These are phyloP conservation scores for Funneliformis mosseae DNA, from an alignment of 192 early-diverging fungal genomes.

Conservation along the genomic window DNA sequence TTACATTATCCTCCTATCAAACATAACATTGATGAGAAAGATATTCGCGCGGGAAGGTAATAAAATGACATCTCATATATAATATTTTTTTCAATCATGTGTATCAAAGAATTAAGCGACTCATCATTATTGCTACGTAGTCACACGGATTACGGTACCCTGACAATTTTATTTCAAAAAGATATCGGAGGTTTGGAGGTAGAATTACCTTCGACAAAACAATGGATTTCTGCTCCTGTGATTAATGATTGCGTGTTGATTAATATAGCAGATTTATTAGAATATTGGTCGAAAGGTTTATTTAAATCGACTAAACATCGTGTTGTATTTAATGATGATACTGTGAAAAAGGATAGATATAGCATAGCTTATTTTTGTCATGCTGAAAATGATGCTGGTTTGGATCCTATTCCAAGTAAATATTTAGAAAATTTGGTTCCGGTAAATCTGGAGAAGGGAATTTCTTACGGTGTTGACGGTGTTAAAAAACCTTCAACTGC, in stretches of 20 bases:
- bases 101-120: not conserved
- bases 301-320: slow-evolving; percentile 66
- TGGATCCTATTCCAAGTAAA: slow-evolving; percentile 50
- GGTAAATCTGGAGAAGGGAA: not conserved
- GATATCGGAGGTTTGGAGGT: slow-evolving; percentile 62
- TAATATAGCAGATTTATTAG: slow-evolving; percentile 64
- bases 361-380: slow-evolving; percentile 68
- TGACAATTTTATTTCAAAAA: slow-evolving; percentile 71
- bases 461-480: not conserved
- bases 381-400: slow-evolving; percentile 47
- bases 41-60: slow-evolving; percentile 55
- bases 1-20: slow-evolving; percentile 61
- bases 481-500: not conserved
- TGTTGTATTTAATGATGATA: slow-evolving; percentile 57
- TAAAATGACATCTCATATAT: not conserved
- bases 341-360: slow-evolving; percentile 53
- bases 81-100: not conserved
- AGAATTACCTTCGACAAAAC: slow-evolving; percentile 41
- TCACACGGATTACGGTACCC: slow-evolving; percentile 70
- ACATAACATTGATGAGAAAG: slow-evolving; percentile 45
- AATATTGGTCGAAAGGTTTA: slow-evolving; percentile 65
- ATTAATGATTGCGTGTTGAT: slow-evolving; percentile 58
- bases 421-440: not conserved
- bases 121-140: slow-evolving; percentile 32
- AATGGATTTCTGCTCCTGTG: slow-evolving; percentile 64